Base-by-base conservation (phyloP, 2,329 filamentous ascomycete genomes). In the Fusarium papillatum region DNA sequence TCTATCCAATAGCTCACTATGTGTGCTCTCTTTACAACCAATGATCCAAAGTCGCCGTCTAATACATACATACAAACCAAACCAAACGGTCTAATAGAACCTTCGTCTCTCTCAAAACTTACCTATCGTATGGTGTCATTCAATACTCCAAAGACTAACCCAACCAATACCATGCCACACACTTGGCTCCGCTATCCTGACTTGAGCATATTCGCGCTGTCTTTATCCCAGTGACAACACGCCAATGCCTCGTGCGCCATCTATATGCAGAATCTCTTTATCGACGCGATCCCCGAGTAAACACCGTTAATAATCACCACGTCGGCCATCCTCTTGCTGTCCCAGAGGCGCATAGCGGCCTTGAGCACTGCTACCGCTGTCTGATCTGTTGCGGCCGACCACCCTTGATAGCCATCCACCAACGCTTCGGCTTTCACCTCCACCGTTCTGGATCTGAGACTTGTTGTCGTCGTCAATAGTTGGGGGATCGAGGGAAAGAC, bases 401-500 rank as follows among this genome's bases (percentile, higher is more conserved):
- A 87, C 82, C 64, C 85, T 80, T 5, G 84, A 85, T 9, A 87
- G 73, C 89, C 89, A 91, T 11, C 88, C 88, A 31, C 87, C 85
- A 41, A 90, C 84, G 68, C 87, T 83, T 69, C 85, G 82, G n/a
- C 84, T 82, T 16, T 83, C 83, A 5, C 80, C 82, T 29, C 83
- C 81, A 39, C 76, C 78, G 4, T 76, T 76, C 74, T 82, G 81
- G 5, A 76, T 78, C 65, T 84, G 84, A 5, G 85, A 84, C 80
- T 89, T 90, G 60, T 81, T 84, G 41, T 87, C 84, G 31, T 87
- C 84, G 41, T 87, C 84, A 19, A 95, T 87, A 62, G 91, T 88
- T 2, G 95, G 95, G 22, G 95, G 94, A 48, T 97, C 93, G 68
- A 98, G 94, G 79, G 95, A 92, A 68, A 98, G 88, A 11, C 94